Evolutionary conservation across 2,329 filamentous ascomycete genomes (phyloP), one percentile per base, ranked within the genome.

Genomic region (Talaromyces funiculosus): DNA sequence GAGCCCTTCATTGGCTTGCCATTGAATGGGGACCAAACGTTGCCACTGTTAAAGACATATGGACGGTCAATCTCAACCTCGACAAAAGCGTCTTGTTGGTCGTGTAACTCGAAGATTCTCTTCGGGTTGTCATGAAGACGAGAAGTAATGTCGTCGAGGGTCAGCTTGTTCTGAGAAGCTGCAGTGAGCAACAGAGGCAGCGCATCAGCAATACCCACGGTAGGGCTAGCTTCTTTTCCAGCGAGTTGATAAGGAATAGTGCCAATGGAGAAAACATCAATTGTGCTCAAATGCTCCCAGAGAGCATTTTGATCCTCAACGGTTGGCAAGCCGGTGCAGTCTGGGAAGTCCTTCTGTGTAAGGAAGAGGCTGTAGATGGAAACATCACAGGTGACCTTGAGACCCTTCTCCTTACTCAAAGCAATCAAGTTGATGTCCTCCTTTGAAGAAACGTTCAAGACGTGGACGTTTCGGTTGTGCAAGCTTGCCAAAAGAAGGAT

Each of bases 361-460:
- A 92, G 80, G 79, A 91, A 92, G 43, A 92, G 80, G 18, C 87
- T 84, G 78, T 90, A 92, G 67, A 92, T 82, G n/a, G 86, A 88
- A 45, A 92, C 89, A 72, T 92, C 89, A 74, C 89, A 92, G 22
- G 89, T 92, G 47, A 92, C 88, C 72, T 87, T 87, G 61, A 92
- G 79, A n/a, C 89, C 89, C 79, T 92, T 92, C 69, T 86, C 82
- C 77, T 92, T 92, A 78, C 87, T 87, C 31, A 92, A 82, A 7
- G 88, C 85, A 68, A 92, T 90, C 56, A 92, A 78, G 64, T 81
- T 84, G 68, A 92, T 91, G 67, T 92, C 89, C 64, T 92, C 89
- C 78, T 87, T 90, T 63, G 86, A 88, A n/a, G 87, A 90, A 38
- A 92, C 87, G 55, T 87, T 90, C 57, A 88, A 90, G 66, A 92